Evolutionary conservation across 1,284 basidiomycete species (phyloP), one percentile per base, ranked within the genome.

Genomic region (Pseudozyma sp.): DNA sequence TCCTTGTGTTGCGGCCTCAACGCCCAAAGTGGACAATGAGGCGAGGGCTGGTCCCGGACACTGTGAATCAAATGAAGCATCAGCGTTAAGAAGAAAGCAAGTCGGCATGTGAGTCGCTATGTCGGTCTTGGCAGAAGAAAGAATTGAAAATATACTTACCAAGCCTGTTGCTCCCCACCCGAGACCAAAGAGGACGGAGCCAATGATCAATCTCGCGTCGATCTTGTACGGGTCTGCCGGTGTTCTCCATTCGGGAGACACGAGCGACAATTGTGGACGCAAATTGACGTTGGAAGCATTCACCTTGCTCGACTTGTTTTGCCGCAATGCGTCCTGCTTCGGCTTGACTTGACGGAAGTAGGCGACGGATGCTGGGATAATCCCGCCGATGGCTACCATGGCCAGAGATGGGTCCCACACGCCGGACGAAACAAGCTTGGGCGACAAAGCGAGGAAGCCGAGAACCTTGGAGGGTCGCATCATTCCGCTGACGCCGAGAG

Each of bases 351-450:
- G 40, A 9, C 51, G 34, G 14, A 80, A 74, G 65, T 72, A 88
- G 39, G 85, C 84, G 13, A 86, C 18, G 3, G 83, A 83, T 59
- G 87, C 87, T 6, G 87, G 86, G 1, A 87, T 16, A 16, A 88
- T 85, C 5, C 86, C 87, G 14, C 84, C 86, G 14, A 87, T 57
- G 6, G 87, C 83, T 52, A 88, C 85, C 77, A 87, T 81, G 6
- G 82, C 83, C 7, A 88, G 84, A 0, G 85, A 86, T 6, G 87
- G 87, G 66, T 88, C 87, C 80, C 86, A 87, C 0, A 57, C 52
- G 18, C 77, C 76, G 12, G 54, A 52, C 3, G 47, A 55, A 47
- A 71, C 42, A 35, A 65, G 59, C 2, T 12, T 14, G 16, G 62
- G 64, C 14, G 66, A 58, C 39, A 65, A 38, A 11, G 59, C 56